phyloP scores from a whole-genome alignment of 768 basidiomycete genomes.

The Tricholoma flavovirens region DNA sequence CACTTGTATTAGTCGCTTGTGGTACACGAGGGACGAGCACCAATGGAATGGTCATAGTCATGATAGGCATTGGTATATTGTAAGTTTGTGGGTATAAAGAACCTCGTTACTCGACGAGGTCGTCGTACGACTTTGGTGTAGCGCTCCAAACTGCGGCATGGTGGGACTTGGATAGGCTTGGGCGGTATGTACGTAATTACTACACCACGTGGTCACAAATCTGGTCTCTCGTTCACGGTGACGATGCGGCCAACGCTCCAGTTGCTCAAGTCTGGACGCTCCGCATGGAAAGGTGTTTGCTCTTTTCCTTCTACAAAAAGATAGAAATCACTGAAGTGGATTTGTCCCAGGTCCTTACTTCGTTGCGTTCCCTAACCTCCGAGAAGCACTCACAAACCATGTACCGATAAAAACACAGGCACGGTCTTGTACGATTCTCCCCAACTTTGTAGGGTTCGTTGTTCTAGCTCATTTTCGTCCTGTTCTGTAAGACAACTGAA shows the following conservation, averaged over 20 bases:
- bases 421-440: conserved; percentile 86
- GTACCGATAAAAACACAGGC: conserved; percentile 87
- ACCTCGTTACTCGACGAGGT: no score
- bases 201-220: no score
- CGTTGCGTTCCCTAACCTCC: conserved; percentile 84
- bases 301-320: no score
- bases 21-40: conserved; percentile 7
- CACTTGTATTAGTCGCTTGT: conserved; percentile 2
- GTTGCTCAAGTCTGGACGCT: conserved; percentile 57
- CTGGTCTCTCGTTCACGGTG: no score
- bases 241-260: conserved; percentile 66
- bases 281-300: conserved; percentile 77
- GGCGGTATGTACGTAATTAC: no score
- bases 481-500: not conserved
- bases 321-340: not conserved
- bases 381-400: conserved; percentile 74
- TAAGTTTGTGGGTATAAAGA: not conserved
- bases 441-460: conserved; percentile 90
- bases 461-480: not conserved
- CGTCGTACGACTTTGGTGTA: no score
- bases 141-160: no score
- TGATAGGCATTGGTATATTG: not conserved
- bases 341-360: conserved; percentile 80
- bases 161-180: no score
- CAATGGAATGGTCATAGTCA: not conserved